Base-by-base conservation (phyloP, 2,329 filamentous ascomycete genomes). In the Alternaria triticina region DNA sequence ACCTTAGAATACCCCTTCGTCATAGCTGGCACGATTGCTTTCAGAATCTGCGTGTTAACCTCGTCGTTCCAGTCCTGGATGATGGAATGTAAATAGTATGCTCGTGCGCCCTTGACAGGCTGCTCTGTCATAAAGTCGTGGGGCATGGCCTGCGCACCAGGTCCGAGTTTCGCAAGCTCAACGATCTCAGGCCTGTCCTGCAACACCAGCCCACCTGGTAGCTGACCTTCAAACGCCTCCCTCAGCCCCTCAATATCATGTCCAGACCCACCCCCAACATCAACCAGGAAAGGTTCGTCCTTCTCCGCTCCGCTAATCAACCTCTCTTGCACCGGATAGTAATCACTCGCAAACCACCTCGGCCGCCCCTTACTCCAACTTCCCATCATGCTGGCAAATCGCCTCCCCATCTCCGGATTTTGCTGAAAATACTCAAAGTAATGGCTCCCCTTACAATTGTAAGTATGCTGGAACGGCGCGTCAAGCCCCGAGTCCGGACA, bases 121-220 rank as follows among this genome's bases (percentile, higher is more conserved):
- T 75, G 72, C 36, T 71, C 64, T 4, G 67, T 71, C 47, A 74
- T 27, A 49, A 75, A 82, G 55, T 83, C 79, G 40, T 82, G 78
- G 1, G 68, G 55, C 72, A 78, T 77, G 2, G 23, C 57, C 47
- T 78, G 71, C 6, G 78, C 70, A 0, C 70, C 57, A 9, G 67
- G 54, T 17, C 79, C 51, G 0, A 70, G 33, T 7, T 67, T 56
- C 11, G 78, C 73, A 7, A 71, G 43, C 33, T 62, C 47, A 6
- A 76, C 58, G 2, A 75, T 68, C 58, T 73, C 70, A 1, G 70
- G 70, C 0, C 69, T 52, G 11, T 74, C 74, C 46, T 76, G 72
- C 6, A 75, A 49, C 4, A 76, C 58, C 12, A 75, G 55, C 6
- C 55, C 57, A 15, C 72, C 74, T 3, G 68, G 65, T 8, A 74